Evolutionary conservation across 2,329 filamentous ascomycete species (phyloP).

Genomic region (Neofusicoccum laricinum): DNA sequence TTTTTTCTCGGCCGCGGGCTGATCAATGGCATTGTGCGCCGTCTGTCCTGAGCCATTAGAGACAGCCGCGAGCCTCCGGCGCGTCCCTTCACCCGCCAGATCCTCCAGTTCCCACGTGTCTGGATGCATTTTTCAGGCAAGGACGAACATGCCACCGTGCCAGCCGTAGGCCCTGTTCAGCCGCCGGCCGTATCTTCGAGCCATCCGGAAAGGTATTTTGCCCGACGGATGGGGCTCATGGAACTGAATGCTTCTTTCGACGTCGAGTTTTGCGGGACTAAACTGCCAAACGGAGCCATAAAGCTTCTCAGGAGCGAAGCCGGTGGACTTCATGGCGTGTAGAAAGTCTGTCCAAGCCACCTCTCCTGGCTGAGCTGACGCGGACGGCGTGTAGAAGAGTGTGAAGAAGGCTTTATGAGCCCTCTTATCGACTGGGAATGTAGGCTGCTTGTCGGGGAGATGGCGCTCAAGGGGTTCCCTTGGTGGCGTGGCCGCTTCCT

Average conservation of each 20-base stretch:
- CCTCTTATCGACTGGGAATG: conserved; percentile 35
- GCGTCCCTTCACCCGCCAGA: not conserved
- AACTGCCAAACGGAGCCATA: conserved; percentile 64
- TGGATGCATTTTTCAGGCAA: not conserved
- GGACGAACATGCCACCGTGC: conserved; percentile 44
- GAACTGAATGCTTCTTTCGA: conserved; percentile 54
- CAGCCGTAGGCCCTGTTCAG: conserved; percentile 53
- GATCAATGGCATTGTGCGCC: not conserved
- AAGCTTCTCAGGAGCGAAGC: conserved; percentile 55
- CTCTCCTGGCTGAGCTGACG: conserved; percentile 44
- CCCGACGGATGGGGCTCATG: conserved; percentile 58
- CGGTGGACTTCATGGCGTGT: conserved; percentile 49
- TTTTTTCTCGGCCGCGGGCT: not conserved
- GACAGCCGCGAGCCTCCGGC: not conserved
- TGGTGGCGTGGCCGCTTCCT: not conserved
- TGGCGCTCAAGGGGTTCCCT: not conserved
- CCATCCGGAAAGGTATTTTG: conserved; percentile 51
- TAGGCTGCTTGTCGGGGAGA: conserved; percentile 9
- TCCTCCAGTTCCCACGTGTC: not conserved
- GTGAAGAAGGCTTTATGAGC: conserved; percentile 43
- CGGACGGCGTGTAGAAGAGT: conserved; percentile 39
- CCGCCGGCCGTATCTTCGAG: conserved; percentile 49
- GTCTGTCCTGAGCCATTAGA: not conserved
- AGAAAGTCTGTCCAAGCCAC: conserved; percentile 54
- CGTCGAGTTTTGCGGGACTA: conserved; percentile 40